phyloP scores from a whole-genome alignment of 345 rosid genomes.

The Microthlaspi erraticum region DNA sequence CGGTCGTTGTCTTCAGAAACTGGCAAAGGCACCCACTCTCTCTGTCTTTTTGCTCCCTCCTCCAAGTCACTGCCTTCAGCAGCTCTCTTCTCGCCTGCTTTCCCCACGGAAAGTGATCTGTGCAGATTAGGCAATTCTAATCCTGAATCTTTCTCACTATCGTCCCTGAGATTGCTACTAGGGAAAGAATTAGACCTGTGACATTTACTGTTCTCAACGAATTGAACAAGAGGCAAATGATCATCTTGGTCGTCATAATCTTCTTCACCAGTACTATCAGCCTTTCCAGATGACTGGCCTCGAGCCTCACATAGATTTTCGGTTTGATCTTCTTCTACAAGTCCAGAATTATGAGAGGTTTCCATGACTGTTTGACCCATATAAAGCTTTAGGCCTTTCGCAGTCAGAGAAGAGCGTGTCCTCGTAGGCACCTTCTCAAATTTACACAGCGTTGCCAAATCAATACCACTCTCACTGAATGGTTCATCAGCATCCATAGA shows the following conservation, averaged over 20 bases:
- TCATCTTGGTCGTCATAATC: constrained; percentile 46
- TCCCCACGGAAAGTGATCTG: constrained; percentile 58
- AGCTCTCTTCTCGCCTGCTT: constrained; percentile 73
- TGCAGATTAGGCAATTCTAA: constrained; percentile 49
- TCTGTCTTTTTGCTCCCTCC: constrained; percentile 64
- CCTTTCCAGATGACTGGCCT: constrained; percentile 47
- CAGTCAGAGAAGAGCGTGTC: constrained; percentile 74
- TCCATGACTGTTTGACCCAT: constrained; percentile 48
- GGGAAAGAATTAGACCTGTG: constrained; percentile 71
- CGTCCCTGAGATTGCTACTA: constrained; percentile 49
- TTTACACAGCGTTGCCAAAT: constrained; percentile 71
- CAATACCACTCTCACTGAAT: constrained; percentile 52
- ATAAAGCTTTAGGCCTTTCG: constrained; percentile 51
- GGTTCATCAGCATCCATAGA: constrained; percentile 44
- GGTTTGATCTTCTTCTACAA: constrained; percentile 43
- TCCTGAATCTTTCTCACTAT: constrained; percentile 51
- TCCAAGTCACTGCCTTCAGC: constrained; percentile 55
- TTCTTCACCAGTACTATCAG: constrained; percentile 49
- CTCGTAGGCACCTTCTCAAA: constrained; percentile 85
- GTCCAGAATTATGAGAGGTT: constrained; percentile 48
- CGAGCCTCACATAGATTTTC: constrained; percentile 43
- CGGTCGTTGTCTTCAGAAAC: constrained; percentile 44
- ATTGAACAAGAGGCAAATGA: constrained; percentile 46
- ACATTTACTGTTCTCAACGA: constrained; percentile 52
- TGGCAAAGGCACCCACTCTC: constrained; percentile 68